phyloP scores from a whole-genome alignment of 129 eudicot species.

The Scalesia atractyloides region DNA sequence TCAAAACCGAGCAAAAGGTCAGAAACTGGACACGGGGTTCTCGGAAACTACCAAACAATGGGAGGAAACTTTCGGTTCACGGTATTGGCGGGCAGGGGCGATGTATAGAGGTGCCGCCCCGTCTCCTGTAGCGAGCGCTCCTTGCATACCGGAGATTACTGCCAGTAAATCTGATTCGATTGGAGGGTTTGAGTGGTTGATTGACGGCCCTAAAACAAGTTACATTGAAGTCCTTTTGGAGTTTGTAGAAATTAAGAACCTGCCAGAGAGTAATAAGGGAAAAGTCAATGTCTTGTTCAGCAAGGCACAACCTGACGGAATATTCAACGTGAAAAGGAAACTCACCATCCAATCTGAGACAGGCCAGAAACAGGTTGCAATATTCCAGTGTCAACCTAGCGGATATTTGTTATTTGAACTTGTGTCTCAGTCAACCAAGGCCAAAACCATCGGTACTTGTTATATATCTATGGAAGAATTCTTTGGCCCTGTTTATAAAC shows the following conservation, averaged over 20 bases:
- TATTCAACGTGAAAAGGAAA: slow-evolving; percentile 66
- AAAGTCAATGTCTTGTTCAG: slow-evolving; percentile 58
- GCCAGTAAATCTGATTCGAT: slow-evolving; percentile 31
- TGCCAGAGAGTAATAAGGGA: slow-evolving; percentile 63
- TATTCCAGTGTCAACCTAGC: slow-evolving; percentile 76
- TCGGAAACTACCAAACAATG: slow-evolving; percentile 82
- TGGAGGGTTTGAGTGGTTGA: slow-evolving; percentile 28
- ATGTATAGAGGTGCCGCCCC: slow-evolving; percentile 89
- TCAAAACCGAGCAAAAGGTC: slow-evolving; percentile 79
- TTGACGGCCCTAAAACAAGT: slow-evolving; percentile 43
- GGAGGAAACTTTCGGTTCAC: slow-evolving; percentile 79
- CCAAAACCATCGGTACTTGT: slow-evolving; percentile 58
- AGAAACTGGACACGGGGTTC: slow-evolving; percentile 81
- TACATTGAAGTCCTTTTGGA: slow-evolving; percentile 82
- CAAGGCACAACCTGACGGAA: slow-evolving; percentile 71
- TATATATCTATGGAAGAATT: slow-evolving; percentile 64
- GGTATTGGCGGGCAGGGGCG: slow-evolving; percentile 97
- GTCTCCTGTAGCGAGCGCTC: slow-evolving; percentile 57
- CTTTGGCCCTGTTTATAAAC: slow-evolving; percentile 43
- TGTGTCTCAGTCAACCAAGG: slow-evolving; percentile 39
- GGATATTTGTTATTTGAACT: slow-evolving; percentile 70
- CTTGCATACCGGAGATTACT: slow-evolving; percentile 37
- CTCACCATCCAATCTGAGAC: slow-evolving; percentile 65
- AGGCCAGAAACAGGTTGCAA: slow-evolving; percentile 80
- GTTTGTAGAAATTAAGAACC: slow-evolving; percentile 66